Evolutionary conservation across 495 filamentous ascomycete genomes (phyloP).

Genomic region (Aspergillus steynii): DNA sequence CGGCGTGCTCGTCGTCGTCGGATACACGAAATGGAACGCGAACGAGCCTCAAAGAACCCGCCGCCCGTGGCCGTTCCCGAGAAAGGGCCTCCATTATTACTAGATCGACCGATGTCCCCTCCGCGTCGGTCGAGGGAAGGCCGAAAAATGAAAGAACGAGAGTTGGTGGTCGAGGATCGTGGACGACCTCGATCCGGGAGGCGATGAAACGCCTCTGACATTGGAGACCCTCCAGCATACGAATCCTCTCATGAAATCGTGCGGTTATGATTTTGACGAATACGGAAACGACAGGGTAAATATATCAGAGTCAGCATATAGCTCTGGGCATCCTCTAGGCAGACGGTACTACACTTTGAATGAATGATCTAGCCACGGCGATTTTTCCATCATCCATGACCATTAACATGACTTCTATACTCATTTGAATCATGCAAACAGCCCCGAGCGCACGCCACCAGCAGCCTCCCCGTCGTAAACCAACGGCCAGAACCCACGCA

Average conservation of each 20-base stretch:
- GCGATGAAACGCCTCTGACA: conserved; percentile 12
- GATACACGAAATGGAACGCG: conserved; percentile 78
- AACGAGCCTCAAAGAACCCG: conserved; percentile 56
- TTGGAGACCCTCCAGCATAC: background rate
- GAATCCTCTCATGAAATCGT: background rate
- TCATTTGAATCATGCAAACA: background rate
- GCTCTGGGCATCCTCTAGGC: background rate
- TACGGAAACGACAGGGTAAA: conserved; percentile 1
- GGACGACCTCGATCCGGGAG: conserved; percentile 17
- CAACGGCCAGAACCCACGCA: background rate
- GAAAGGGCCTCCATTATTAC: conserved; percentile 11
- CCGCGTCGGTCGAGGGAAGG: conserved; percentile 21
- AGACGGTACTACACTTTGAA: background rate
- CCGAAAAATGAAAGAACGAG: conserved; percentile 21
- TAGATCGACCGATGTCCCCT: conserved; percentile 12
- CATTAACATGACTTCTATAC: background rate
- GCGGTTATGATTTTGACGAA: background rate
- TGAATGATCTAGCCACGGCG: background rate
- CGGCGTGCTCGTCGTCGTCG: conserved; percentile 72
- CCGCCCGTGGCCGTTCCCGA: conserved; percentile 15
- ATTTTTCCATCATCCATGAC: background rate
- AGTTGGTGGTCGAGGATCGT: conserved; percentile 21
- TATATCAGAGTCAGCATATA: background rate
- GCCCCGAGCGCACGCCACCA: background rate
- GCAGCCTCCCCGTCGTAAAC: too few species aligned